Base-by-base conservation (phyloP, 441 rosid species). In the Populus hybrid region DNA sequence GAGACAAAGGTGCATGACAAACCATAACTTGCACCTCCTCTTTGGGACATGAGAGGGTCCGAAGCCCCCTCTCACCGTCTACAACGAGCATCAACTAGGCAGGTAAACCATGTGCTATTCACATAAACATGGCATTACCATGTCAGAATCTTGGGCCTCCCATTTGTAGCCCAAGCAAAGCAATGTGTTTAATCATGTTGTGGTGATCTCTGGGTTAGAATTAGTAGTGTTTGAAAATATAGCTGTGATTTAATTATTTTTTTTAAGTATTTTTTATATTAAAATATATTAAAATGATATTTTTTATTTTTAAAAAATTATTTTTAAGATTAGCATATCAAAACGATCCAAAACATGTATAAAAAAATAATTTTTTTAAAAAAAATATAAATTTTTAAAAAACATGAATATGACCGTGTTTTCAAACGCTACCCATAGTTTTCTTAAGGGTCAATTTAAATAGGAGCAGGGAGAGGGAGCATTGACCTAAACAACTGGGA, bases 1-100 rank as follows among this genome's bases (percentile, higher is more conserved):
- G 87, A 68, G 88, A 90, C 94, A 88, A 70, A 10, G 82, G n/a
- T 59, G 82, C 88, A 86, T 86, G 94, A 83, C 83, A 50, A 82
- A 81, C 83, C 86, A 76, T 75, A 81, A 9, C 73, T 30, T 81
- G 84, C 75, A 42, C 70, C 84, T 70, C 67, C 78, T 40, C 61
- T 23, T n/a, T 6, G 73, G 78, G 68, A 65, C 85, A 82, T 71
- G 24, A 18, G 2, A 71, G 70, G 78, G 69, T 26, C 32, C 35
- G 70, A 50, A 12, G n/a, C 21, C 61, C 23, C 74, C 76, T 76
- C 75, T 79, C 69, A 79, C 76, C 71, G 12, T 30, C 59, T 38
- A 68, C 73, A 21, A 6, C 59, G 32, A 72, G 11, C 57, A 24
- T 76, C 70, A 42, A 11, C 83, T 85, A 78, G 83, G 78, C 87